Percentiles rank a stretch among this genome's conserved stretches.
These are phyloP conservation scores for Tetracladium setigerum DNA, from an alignment of 495 filamentous ascomycete species.

Conservation along the genomic window DNA sequence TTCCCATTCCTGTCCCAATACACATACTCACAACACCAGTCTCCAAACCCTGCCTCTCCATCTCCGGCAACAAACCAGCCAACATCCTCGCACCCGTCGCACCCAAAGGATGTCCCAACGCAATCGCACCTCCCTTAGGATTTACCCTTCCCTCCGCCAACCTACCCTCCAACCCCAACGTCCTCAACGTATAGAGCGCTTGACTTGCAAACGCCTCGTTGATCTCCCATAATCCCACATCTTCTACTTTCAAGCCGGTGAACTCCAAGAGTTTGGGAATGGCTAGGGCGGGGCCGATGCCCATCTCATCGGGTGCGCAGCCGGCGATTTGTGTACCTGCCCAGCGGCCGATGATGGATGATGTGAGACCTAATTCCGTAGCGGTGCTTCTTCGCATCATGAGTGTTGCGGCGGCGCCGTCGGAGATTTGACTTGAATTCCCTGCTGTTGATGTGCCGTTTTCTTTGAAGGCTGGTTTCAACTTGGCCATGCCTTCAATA, in stretches of 20 bases:
- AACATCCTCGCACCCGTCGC: conserved; percentile 82
- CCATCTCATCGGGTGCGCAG: conserved; percentile 87
- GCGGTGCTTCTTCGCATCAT: conserved; percentile 84
- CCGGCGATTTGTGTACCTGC: conserved; percentile 66
- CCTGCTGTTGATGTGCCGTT: conserved; percentile 76
- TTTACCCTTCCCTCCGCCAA: conserved; percentile 66
- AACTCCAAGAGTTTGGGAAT: conserved; percentile 70
- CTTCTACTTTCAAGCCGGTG: conserved; percentile 53
- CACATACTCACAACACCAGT: conserved; percentile 80
- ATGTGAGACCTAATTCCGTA: conserved; percentile 57
- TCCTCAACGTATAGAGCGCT: conserved; percentile 69
- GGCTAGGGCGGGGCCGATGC: conserved; percentile 76
- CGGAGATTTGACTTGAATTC: conserved; percentile 79
- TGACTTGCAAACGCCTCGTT: conserved; percentile 95
- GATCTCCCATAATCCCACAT: conserved; percentile 90
- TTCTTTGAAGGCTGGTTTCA: conserved; percentile 77
- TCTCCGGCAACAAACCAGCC: conserved; percentile 63
- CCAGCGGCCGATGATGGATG: conserved; percentile 70
- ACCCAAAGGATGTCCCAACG: conserved; percentile 87
- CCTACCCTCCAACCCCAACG: conserved; percentile 56
- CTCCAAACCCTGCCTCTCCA: conserved; percentile 55
- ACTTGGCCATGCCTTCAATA: conserved; percentile 59
- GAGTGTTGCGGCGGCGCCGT: conserved; percentile 77
- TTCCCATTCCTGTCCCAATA: conserved; percentile 88
- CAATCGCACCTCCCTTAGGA: conserved; percentile 89